These are phyloP conservation scores for Alternaria brassicicola DNA, from an alignment of 2,329 filamentous ascomycete species.

Conservation along the genomic window DNA sequence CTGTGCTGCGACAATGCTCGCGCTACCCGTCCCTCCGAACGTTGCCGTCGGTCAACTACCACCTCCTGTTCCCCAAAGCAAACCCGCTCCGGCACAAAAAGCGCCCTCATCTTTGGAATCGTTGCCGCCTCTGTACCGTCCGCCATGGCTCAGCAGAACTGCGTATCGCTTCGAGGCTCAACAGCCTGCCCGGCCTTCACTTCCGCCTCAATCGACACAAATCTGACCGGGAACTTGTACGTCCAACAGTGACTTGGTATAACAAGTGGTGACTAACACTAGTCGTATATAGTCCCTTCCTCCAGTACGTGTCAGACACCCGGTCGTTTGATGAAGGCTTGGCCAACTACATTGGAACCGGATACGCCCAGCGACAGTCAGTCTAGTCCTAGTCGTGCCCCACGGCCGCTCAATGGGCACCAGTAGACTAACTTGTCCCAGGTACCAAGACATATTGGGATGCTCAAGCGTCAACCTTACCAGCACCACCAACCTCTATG, in stretches of 20 bases:
- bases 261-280: neutral
- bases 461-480: conserved; percentile 78
- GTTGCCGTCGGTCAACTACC: conserved; percentile 17
- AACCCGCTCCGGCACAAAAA: conserved; percentile 20
- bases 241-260: conserved; percentile 21
- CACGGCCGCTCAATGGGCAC: neutral
- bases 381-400: conserved; percentile 31
- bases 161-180: conserved; percentile 74
- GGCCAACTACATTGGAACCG: conserved; percentile 71
- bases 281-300: conserved; percentile 71
- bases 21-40: conserved; percentile 9
- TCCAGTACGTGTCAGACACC: conserved; percentile 77
- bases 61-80: conserved; percentile 31
- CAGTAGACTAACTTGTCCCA: conserved; percentile 53
- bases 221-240: conserved; percentile 69
- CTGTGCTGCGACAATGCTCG: conserved; percentile 14
- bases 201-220: conserved; percentile 72
- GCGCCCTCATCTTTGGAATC: conserved; percentile 30
- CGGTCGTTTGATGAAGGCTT: conserved; percentile 79
- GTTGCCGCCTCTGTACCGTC: conserved; percentile 40
- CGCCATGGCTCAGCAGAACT: conserved; percentile 50
- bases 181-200: conserved; percentile 74
- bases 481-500: conserved; percentile 83
- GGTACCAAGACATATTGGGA: conserved; percentile 81
- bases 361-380: conserved; percentile 80